phyloP scores from a whole-genome alignment of 805 yeast genomes.

The Metschnikowia reukaufii region DNA sequence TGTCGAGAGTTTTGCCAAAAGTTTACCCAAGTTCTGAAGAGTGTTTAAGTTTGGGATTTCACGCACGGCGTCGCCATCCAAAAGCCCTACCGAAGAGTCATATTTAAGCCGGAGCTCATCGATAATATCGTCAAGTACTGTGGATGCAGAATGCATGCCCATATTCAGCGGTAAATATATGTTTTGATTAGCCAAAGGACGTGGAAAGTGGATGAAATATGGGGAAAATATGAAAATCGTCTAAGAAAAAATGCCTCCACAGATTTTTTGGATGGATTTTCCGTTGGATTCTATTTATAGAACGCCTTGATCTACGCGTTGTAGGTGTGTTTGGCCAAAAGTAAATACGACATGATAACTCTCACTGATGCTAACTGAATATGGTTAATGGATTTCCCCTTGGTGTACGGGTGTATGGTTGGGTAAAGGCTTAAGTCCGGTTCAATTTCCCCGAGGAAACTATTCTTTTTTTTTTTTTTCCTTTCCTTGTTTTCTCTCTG shows the following conservation, averaged over 20 bases:
- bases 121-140: conserved; percentile 51
- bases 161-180: conserved; percentile 1
- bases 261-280: too few species aligned
- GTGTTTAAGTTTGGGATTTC: conserved; percentile 42
- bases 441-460: neutral
- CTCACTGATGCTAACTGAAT: neutral
- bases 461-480: too few species aligned
- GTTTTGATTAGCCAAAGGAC: too few species aligned
- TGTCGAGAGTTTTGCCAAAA: conserved; percentile 39
- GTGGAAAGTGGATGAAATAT: too few species aligned
- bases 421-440: neutral
- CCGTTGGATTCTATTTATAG: too few species aligned
- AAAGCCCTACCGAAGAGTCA: conserved; percentile 57
- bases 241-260: too few species aligned
- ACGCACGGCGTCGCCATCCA: conserved; percentile 57
- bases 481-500: neutral
- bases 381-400: neutral
- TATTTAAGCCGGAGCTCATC: conserved; percentile 52
- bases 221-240: too few species aligned
- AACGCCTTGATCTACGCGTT: neutral
- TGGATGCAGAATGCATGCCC: conserved; percentile 33
- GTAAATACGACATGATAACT: neutral
- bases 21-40: conserved; percentile 45
- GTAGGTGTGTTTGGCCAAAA: neutral
- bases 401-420: neutral